Percentiles rank a stretch among this genome's conserved stretches.
Conservation (phyloP, 441 rosid species). For the Gossypium gossypioides region DNA sequence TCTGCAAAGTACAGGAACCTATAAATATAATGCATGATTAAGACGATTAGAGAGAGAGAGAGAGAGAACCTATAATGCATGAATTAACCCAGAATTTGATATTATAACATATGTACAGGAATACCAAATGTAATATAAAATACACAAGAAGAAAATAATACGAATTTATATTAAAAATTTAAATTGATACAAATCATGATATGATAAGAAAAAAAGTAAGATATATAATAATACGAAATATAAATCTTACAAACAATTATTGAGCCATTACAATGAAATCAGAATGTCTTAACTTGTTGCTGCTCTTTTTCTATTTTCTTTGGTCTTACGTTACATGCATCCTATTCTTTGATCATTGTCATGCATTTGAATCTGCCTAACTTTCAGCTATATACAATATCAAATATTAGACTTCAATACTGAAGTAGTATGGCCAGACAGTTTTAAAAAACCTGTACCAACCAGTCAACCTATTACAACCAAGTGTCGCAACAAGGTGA, state of each 20-base stretch:
- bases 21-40: not conserved
- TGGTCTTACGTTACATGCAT: not conserved
- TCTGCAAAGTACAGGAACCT: not conserved
- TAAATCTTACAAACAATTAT: not conserved
- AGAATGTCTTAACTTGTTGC: not conserved
- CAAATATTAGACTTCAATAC: not conserved
- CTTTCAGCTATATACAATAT: slow-evolving; percentile 3
- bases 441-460: not conserved
- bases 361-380: not conserved
- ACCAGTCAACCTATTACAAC: not conserved
- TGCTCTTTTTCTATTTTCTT: not conserved
- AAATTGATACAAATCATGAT: not conserved
- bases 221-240: not conserved
- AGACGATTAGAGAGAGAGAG: too few relatives aligned
- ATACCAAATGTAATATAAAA: not conserved
- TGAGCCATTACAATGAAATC: not conserved
- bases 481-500: not conserved
- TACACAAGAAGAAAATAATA: not conserved
- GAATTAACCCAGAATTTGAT: not conserved
- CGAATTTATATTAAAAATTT: not conserved
- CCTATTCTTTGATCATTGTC: not conserved
- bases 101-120: not conserved
- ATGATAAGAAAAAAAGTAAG: not conserved
- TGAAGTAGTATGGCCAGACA: not conserved
- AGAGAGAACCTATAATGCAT: not conserved